Percentiles rank a stretch among this genome's conserved stretches.
Evolutionary conservation across 768 basidiomycete genomes (phyloP).

Genomic region (Agrocybe pediades): DNA sequence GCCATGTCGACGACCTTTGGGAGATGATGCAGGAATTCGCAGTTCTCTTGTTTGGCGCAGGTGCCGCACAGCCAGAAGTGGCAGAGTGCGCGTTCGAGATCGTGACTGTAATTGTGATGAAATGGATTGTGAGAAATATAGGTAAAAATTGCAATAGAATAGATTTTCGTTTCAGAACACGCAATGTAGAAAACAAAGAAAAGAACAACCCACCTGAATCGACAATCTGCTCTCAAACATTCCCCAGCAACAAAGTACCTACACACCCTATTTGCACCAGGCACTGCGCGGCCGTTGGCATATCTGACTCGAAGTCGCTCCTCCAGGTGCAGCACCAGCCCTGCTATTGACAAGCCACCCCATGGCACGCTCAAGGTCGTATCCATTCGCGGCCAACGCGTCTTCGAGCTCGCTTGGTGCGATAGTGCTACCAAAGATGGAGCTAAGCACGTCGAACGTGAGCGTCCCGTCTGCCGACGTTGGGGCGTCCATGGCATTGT

Average conservation of each 20-base stretch:
- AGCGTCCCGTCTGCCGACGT: constrained; percentile 49
- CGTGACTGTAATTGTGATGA: constrained; percentile 62
- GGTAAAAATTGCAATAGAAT: no score
- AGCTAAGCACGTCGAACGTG: constrained; percentile 90
- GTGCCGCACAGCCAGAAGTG: constrained; percentile 98
- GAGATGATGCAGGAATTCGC: constrained; percentile 94
- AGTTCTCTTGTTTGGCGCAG: constrained; percentile 94
- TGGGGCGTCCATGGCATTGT: constrained; percentile 14
- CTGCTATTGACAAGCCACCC: constrained; percentile 85
- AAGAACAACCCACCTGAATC: constrained; percentile 83
- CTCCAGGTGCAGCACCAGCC: constrained; percentile 31
- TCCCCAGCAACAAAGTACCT: constrained; percentile 97
- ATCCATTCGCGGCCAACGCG: constrained; percentile 82
- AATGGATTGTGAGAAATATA: no score
- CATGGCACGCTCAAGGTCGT: constrained; percentile 96
- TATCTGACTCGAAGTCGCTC: no score
- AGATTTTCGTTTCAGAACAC: no score
- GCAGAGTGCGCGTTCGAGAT: constrained; percentile 90
- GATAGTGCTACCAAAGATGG: constrained; percentile 90
- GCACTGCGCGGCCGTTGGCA: constrained; percentile 56
- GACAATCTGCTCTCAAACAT: constrained; percentile 93
- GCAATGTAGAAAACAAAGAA: no score
- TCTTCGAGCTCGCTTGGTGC: constrained; percentile 93
- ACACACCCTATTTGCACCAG: constrained; percentile 81
- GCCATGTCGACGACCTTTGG: constrained; percentile 84